Percentiles rank a stretch among this genome's conserved stretches.
Evolutionary conservation across 192 early-diverging fungal species (phyloP).

Genomic region (Umbelopsis vinacea): DNA sequence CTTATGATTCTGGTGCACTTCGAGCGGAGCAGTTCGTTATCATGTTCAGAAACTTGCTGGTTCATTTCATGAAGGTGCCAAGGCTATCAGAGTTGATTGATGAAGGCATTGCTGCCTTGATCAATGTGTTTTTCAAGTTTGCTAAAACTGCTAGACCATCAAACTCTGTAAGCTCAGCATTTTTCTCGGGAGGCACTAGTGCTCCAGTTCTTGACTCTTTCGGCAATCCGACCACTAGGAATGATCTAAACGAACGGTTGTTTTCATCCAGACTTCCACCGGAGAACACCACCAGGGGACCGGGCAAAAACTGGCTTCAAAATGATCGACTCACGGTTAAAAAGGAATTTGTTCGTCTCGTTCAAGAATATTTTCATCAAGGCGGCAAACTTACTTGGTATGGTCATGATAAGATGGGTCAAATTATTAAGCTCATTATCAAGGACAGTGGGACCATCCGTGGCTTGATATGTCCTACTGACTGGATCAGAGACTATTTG

Average conservation of each 20-base stretch:
- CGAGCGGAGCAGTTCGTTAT: conserved; percentile 63
- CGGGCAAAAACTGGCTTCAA: conserved; percentile 62
- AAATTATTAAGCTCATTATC: conserved; percentile 47
- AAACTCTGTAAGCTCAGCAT: background rate
- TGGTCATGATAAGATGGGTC: conserved; percentile 52
- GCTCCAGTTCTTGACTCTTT: background rate
- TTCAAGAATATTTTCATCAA: conserved; percentile 46
- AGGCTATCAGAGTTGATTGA: conserved; percentile 31
- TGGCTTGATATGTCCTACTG: conserved; percentile 40
- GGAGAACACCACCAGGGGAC: conserved; percentile 22
- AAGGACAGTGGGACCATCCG: conserved; percentile 50
- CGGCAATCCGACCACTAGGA: background rate
- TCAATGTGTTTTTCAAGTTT: conserved; percentile 55
- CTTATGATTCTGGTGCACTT: conserved; percentile 56
- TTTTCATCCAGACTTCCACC: background rate
- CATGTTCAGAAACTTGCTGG: conserved; percentile 44
- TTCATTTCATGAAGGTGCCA: conserved; percentile 38
- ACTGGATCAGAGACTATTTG: conserved; percentile 57
- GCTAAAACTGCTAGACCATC: conserved; percentile 48
- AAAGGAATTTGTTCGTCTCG: conserved; percentile 52
- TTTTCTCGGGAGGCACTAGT: background rate
- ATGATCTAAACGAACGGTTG: background rate
- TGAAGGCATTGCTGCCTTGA: conserved; percentile 51
- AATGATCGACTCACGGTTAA: conserved; percentile 63
- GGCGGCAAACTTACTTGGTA: conserved; percentile 50